Base-by-base conservation (phyloP, 2,329 filamentous ascomycete species). In the Fusarium newnesense region DNA sequence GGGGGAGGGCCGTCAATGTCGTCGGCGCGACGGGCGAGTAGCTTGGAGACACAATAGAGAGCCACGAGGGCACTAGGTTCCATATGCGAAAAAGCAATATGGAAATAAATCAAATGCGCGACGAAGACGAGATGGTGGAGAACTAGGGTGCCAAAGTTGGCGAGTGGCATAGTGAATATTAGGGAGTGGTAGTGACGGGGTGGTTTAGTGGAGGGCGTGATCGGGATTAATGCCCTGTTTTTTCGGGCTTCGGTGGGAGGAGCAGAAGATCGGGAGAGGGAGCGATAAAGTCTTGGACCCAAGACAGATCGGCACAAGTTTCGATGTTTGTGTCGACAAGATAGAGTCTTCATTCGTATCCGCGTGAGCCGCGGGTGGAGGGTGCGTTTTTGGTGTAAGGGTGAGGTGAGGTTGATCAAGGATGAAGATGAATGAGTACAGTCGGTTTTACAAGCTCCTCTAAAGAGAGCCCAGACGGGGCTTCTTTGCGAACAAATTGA, bases 41-140 rank as follows among this genome's bases (percentile, higher is more conserved):
- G 80, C 77, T 85, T 87, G 26, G 83, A 85, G 62, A 87, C 75
- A 62, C 84, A 84, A 77, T 88, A 88, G 11, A 89, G 80, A 30
- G 79, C 77, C 50, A 87, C 79, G 32, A 88, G 80, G 15, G 85
- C 69, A 52, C 85, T 80, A 21, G 86, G 84, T 67, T 87, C 86
- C 60, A 86, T 83, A 68, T 85, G 82, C 24, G 85, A 81, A 66
- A 89, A 82, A 64, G 85, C 86, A 69, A 86, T 84, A 76, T 84
- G 84, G 76, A 88, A 85, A 78, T 88, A 87, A 69, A 87, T 83
- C 61, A 89, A 80, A 58, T 87, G 87, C 44, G 85, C 86, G 71
- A 89, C 80, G 76, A 89, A 89, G 75, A 88, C 85, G 60, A 88
- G 80, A 72, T 87, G 82, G 73, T 87, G 82, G 57, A 88, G 80